phyloP scores from a whole-genome alignment of 2,329 filamentous ascomycete species.

The Ophiostoma quercus region DNA sequence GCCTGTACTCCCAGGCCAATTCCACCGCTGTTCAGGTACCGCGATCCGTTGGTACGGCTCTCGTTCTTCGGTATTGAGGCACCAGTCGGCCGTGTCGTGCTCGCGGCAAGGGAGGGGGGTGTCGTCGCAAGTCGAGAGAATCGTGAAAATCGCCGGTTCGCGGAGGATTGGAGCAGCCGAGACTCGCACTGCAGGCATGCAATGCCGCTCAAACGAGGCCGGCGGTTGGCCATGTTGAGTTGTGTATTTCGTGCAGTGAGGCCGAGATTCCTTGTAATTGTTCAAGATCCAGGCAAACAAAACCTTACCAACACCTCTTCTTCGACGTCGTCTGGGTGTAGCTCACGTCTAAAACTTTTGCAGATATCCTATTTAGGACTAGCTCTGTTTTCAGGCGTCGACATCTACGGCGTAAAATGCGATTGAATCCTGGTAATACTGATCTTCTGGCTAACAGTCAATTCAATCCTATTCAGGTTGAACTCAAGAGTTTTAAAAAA shows the following conservation, averaged over 20 bases:
- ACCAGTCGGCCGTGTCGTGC: too few species aligned
- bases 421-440: not conserved
- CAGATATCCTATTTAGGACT: conserved; percentile 18
- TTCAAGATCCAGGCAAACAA: too few species aligned
- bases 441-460: too few species aligned
- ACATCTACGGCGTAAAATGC: not conserved
- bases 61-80: not conserved
- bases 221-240: conserved; percentile 12
- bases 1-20: not conserved
- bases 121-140: conserved; percentile 6
- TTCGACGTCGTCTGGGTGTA: conserved; percentile 1
- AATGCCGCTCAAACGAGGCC: conserved; percentile 21
- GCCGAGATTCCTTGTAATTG: not conserved
- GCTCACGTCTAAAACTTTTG: conserved; percentile 18
- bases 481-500: too few species aligned
- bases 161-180: conserved; percentile 8
- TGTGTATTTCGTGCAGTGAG: not conserved
- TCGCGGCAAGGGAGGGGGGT: not conserved
- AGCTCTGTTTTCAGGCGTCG: not conserved
- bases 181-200: conserved; percentile 25
- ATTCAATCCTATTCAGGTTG: too few species aligned
- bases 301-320: too few species aligned
- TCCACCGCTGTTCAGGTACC: not conserved
- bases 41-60: not conserved
- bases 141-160: conserved; percentile 8